phyloP scores from a whole-genome alignment of 31 red algal genomes.

The Endocladia muricata region DNA sequence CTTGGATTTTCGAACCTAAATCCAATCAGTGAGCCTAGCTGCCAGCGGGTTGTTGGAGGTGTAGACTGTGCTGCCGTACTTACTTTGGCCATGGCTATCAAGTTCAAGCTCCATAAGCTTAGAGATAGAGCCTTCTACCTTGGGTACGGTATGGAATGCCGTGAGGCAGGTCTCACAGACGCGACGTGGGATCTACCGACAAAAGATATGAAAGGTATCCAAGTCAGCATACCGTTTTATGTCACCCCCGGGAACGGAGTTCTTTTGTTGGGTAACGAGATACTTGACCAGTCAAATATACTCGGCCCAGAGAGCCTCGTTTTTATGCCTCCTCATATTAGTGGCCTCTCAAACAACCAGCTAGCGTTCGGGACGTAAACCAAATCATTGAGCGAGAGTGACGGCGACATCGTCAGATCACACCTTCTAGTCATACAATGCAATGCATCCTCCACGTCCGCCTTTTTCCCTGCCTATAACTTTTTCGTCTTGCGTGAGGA shows the following conservation, averaged over 20 bases:
- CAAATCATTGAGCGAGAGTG: not conserved
- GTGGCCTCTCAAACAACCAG: not conserved
- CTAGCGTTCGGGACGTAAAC: slow-evolving; percentile 4
- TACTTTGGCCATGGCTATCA: not conserved
- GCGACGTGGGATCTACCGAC: not conserved
- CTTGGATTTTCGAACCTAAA: not conserved
- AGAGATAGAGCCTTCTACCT: not conserved
- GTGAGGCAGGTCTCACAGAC: not conserved
- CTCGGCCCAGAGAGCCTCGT: not conserved
- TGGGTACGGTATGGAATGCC: not conserved
- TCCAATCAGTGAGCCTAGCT: slow-evolving; percentile 11
- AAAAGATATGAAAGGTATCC: not conserved
- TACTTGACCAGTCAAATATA: not conserved
- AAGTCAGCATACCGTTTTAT: not conserved
- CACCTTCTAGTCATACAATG: slow-evolving; percentile 19
- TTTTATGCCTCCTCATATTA: not conserved
- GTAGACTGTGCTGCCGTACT: not conserved
- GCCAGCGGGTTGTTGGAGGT: not conserved
- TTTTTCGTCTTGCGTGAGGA: not conserved
- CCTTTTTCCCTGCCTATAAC: not conserved
- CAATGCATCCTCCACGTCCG: not conserved
- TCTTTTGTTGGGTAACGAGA: not conserved
- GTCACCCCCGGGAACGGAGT: not conserved
- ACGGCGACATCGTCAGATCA: not conserved
- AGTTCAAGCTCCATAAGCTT: not conserved